A percentile compares a stretch with the other conserved stretches of the same genome.
Evolutionary conservation across 352 stramenopile species (phyloP).

Genomic region (Pythium aphanidermatum): DNA sequence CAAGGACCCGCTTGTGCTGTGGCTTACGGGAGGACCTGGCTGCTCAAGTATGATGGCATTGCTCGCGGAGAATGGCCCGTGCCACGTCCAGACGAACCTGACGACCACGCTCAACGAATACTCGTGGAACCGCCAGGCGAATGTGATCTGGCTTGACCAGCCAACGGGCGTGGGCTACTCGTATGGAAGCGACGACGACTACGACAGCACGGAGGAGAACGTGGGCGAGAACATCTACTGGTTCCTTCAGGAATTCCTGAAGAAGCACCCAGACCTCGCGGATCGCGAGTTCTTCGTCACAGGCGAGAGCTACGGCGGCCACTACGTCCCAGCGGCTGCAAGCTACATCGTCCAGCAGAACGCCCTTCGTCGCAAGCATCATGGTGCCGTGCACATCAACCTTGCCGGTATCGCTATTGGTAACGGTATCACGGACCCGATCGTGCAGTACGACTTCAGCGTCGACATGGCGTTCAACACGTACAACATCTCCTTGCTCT

Average conservation of each 20-base stretch:
- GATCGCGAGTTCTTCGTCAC: constrained; percentile 34
- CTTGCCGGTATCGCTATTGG: constrained; percentile 54
- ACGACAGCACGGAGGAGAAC: constrained; percentile 30
- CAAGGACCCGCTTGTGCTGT: constrained; percentile 47
- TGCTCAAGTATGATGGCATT: constrained; percentile 31
- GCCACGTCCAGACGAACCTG: constrained; percentile 29
- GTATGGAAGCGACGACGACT: constrained; percentile 24
- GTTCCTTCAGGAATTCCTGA: constrained; percentile 50
- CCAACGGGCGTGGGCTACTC: constrained; percentile 40
- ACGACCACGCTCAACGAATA: constrained; percentile 32
- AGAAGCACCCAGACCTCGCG: constrained; percentile 31
- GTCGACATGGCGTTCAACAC: constrained; percentile 63
- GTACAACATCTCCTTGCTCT: constrained; percentile 62
- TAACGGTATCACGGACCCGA: constrained; percentile 63
- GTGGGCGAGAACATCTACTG: constrained; percentile 48
- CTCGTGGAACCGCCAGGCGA: constrained; percentile 43
- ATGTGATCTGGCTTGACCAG: constrained; percentile 47
- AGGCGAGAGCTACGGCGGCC: constrained; percentile 49
- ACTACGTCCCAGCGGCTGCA: constrained; percentile 35
- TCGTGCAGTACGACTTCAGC: constrained; percentile 54
- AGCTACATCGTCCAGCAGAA: constrained; percentile 34
- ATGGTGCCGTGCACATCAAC: constrained; percentile 25
- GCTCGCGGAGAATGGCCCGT: constrained; percentile 53
- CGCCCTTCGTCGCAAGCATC: constrained; percentile 21
- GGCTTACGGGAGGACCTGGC: constrained; percentile 49